Evolutionary conservation across 805 yeast genomes (phyloP).

Genomic region (Hagleromyces aurorensis): DNA sequence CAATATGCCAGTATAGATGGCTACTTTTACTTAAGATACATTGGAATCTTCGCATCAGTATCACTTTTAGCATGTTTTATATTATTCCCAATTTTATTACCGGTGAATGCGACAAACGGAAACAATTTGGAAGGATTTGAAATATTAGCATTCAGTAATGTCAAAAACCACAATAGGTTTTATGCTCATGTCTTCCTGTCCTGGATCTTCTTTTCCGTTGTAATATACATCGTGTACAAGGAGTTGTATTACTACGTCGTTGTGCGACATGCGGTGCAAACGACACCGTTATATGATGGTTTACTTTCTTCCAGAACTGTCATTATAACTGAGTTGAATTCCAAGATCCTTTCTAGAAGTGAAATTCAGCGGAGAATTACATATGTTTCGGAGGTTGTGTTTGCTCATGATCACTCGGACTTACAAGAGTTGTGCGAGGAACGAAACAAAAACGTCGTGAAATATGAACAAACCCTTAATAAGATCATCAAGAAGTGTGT

Average conservation of each 20-base stretch:
- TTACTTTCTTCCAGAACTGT: conserved; percentile 63
- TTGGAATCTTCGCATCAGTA: conserved; percentile 46
- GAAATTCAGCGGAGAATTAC: conserved; percentile 56
- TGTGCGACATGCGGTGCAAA: conserved; percentile 65
- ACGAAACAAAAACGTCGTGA: conserved; percentile 50
- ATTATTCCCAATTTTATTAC: conserved; percentile 61
- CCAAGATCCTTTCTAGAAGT: conserved; percentile 39
- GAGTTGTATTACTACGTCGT: conserved; percentile 66
- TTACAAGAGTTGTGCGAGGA: conserved; percentile 51
- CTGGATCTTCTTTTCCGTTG: conserved; percentile 64
- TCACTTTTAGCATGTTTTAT: conserved; percentile 47
- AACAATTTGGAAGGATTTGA: conserved; percentile 50
- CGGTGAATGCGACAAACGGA: conserved; percentile 70
- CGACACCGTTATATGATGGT: conserved; percentile 67
- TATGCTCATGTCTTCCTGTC: conserved; percentile 72
- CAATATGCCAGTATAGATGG: conserved; percentile 74
- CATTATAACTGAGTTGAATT: conserved; percentile 60
- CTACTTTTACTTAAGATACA: conserved; percentile 60
- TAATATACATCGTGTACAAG: conserved; percentile 59
- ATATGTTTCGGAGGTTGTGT: conserved; percentile 48
- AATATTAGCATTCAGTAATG: conserved; percentile 55
- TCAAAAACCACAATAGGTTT: conserved; percentile 51
- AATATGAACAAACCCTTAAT: conserved; percentile 61
- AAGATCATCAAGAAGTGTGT: conserved; percentile 52
- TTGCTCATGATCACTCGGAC: conserved; percentile 54